Base-by-base conservation (phyloP, 2,329 filamentous ascomycete species). In the Periconia sp. region DNA sequence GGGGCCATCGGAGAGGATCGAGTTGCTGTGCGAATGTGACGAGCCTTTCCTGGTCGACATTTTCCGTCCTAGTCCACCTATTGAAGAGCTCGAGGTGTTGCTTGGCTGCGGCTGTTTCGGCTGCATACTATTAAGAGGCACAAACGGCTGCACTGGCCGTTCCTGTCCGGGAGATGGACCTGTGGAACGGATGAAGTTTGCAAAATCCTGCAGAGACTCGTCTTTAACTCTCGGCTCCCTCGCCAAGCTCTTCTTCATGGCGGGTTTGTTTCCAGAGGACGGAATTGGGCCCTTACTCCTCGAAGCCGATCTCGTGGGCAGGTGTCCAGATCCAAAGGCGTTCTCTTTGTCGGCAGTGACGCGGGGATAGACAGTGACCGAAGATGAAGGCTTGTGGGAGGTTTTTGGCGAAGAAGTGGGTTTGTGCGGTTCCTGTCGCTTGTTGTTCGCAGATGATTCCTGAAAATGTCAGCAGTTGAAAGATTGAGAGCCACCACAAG, bases 111-210 rank as follows among this genome's bases (percentile, higher is more conserved):
- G 33, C 33, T 37, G 33, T 18, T 56, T 65, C 3, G 58, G 23
- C 31, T 61, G 52, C 6, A 57, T 58, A 15, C 59, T 56, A 31
- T 57, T 61, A 18, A 72, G 57, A 35, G 60, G 56, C 13, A 71
- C 60, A 50, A 74, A 72, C n/a, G 68, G 71, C 41, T 73, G 69
- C 18, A 70, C 58, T 13, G 67, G 61, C 44, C 67, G 66, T 41
- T 69, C 63, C 19, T 71, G 63, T 19, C 64, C 65, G 10, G 66
- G 64, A 54, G 58, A 64, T 53, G 63, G 93, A 1, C 91, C 91
- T 30, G 91, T 96, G 1, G 89, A 90, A 55, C 91, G 88, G 65
- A 96, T 91, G 70, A 96, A 97, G 54, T 95, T 89, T 19, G 91
- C 90, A 75, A 97, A 91, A 64, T 96, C 92, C 44, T 86, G 81